phyloP scores from a whole-genome alignment of 768 basidiomycete genomes.

The Lyophyllum atratum region DNA sequence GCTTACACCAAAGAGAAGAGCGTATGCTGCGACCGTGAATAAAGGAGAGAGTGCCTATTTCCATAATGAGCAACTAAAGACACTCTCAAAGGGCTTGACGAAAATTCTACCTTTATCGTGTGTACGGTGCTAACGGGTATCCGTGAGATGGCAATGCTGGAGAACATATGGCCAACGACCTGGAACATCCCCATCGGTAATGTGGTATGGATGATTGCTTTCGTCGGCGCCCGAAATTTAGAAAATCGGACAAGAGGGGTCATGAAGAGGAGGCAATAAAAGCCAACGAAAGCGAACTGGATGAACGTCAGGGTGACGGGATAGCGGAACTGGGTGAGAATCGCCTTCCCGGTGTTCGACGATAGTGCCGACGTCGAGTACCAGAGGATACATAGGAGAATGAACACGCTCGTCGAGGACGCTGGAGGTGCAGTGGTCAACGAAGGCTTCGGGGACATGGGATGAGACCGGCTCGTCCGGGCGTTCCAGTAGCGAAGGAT shows the following conservation, averaged over 20 bases:
- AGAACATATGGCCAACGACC: conserved; percentile 97
- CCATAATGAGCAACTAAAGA: not conserved
- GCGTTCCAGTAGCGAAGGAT: conserved; percentile 24
- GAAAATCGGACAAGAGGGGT: conserved; percentile 69
- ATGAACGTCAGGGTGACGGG: conserved; percentile 97
- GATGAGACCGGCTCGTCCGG: conserved; percentile 27
- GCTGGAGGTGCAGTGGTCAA: conserved; percentile 30
- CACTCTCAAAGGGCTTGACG: not conserved
- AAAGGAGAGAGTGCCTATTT: conserved; percentile 90
- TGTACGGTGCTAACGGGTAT: conserved; percentile 98
- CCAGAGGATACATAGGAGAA: conserved; percentile 87
- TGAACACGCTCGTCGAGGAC: conserved; percentile 53
- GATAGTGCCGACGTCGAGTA: conserved; percentile 92
- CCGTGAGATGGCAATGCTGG: conserved; percentile 94
- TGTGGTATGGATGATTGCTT: conserved; percentile 73
- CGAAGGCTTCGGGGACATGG: conserved; percentile 25
- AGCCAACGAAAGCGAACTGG: conserved; percentile 94
- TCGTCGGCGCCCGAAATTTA: conserved; percentile 69
- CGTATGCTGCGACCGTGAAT: conserved; percentile 96
- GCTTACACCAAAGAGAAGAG: conserved; percentile 88
- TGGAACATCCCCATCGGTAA: conserved; percentile 98
- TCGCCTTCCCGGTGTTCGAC: conserved; percentile 95
- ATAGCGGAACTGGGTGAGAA: conserved; percentile 90
- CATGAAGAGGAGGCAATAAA: conserved; percentile 85
- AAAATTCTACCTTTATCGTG: conserved; percentile 86